These are phyloP conservation scores for Arthrobotrys megalospora DNA, from an alignment of 2,329 filamentous ascomycete genomes.

Conservation along the genomic window DNA sequence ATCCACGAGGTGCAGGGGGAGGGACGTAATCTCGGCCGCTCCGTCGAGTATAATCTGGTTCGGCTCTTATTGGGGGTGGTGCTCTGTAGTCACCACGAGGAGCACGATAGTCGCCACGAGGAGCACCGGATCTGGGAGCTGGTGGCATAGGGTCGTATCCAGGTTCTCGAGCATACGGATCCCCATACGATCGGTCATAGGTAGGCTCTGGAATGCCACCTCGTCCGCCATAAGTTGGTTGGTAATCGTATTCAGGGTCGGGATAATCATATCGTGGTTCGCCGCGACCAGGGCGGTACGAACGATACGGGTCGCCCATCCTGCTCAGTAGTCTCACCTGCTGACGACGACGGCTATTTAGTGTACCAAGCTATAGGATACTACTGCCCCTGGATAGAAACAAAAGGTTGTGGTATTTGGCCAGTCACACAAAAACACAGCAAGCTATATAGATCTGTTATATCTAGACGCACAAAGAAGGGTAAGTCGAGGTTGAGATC, in stretches of 20 bases:
- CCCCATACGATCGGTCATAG: slow-evolving; percentile 31
- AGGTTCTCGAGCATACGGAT: slow-evolving; percentile 22
- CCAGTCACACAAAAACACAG: slow-evolving; percentile 31
- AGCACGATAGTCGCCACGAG: slow-evolving; percentile 47
- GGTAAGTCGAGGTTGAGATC: slow-evolving; percentile 25
- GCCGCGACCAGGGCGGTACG: slow-evolving; percentile 2
- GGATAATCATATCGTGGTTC: slow-evolving; percentile 28
- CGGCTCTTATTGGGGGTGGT: slow-evolving; percentile 24
- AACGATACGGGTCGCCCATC: slow-evolving; percentile 54
- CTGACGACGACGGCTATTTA: slow-evolving; percentile 33
- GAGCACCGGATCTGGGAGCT: slow-evolving; percentile 29
- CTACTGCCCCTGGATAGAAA: slow-evolving; percentile 20
- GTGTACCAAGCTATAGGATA: slow-evolving; percentile 18
- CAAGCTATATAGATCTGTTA: slow-evolving; percentile 41
- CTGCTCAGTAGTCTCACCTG: slow-evolving; percentile 30
- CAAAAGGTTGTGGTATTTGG: slow-evolving; percentile 21
- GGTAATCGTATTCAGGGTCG: slow-evolving; percentile 24
- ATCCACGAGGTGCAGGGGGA: slow-evolving; percentile 35
- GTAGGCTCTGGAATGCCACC: slow-evolving; percentile 16
- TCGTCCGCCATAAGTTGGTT: slow-evolving; percentile 13
- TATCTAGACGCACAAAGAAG: slow-evolving; percentile 38
- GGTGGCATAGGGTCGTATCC: slow-evolving; percentile 35
- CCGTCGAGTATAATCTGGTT: slow-evolving; percentile 37
- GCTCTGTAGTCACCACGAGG: slow-evolving; percentile 9
- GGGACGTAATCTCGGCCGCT: slow-evolving; percentile 28